Conservation (phyloP, 306 rosid genomes). For the Dryas octopetala region DNA sequence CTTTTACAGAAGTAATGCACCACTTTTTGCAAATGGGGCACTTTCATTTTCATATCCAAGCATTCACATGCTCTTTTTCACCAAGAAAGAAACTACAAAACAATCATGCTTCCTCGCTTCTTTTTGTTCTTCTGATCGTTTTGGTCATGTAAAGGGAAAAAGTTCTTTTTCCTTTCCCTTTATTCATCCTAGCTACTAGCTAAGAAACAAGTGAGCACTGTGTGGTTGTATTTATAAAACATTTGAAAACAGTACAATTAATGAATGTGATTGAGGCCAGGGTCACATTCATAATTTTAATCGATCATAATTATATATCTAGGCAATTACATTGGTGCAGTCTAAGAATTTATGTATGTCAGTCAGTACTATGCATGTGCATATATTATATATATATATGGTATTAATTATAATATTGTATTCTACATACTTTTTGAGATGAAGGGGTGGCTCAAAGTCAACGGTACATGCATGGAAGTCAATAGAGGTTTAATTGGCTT, state of each 20-base stretch:
- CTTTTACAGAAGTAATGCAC: slow-evolving; percentile 18
- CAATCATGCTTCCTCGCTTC: slow-evolving; percentile 37
- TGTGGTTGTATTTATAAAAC: too few species aligned
- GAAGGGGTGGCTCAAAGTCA: not conserved
- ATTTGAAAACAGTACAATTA: too few species aligned
- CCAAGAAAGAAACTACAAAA: slow-evolving; percentile 55
- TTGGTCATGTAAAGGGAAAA: slow-evolving; percentile 12
- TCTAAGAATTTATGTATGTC: too few species aligned
- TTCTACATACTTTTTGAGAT: not conserved
- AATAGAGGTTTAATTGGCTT: not conserved
- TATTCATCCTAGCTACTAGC: not conserved
- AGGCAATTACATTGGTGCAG: too few species aligned
- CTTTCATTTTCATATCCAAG: slow-evolving; percentile 43
- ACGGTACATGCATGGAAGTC: slow-evolving; percentile 8
- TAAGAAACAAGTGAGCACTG: too few species aligned
- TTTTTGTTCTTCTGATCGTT: slow-evolving; percentile 34
- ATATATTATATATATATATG: too few species aligned
- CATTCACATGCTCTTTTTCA: slow-evolving; percentile 80
- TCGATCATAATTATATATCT: too few species aligned
- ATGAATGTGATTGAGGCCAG: too few species aligned
- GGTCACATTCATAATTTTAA: too few species aligned
- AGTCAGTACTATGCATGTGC: too few species aligned
- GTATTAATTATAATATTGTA: too few species aligned
- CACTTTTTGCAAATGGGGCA: slow-evolving; percentile 45
- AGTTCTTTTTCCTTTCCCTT: slow-evolving; percentile 11